Evolutionary conservation across 768 basidiomycete genomes (phyloP), one percentile per base, ranked within the genome.

Genomic region (Trametopsis cervina): DNA sequence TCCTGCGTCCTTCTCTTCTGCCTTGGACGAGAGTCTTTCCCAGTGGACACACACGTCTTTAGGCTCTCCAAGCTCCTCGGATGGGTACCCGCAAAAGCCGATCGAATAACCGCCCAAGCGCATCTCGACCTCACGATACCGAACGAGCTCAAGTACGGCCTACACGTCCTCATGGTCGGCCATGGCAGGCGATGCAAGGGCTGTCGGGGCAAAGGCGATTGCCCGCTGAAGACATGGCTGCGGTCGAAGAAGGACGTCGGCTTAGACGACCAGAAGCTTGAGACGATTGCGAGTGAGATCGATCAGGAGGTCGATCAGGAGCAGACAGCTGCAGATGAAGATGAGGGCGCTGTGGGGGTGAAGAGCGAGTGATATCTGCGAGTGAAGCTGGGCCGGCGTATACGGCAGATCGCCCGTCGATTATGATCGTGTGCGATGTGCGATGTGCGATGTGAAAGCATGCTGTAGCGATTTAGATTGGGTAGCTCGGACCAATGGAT

Each of bases 11-110:
- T 81, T 11, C 66, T 80, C 20, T 80, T 82, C 59, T 79, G 77
- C 53, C 66, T 83, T 5, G 78, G 74, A 4, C 67, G 80, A n/a
- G 67, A 76, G 39, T 75, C 77, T 0, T 81, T 82, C 47, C 77
- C 81, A 0, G 81, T 83, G 42, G 80, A 83, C 51, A 83, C 81
- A 6, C 80, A 81, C 51, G 74, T 83, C 21, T 81, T 72, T 55
- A 67, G 80, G 12, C 58, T 81, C 47, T 72, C 70, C 60, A 75
- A 65, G 44, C 47, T 81, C 5, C 62, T 79, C 10, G 73, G 71
- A 0, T 77, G 77, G 76, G 70, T 77, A 0, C 76, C 77, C 5
- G 40, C 56, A 6, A 56, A 47, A 21, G 73, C 77, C 13, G 71
- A 78, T 56, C 61, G 76, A 1, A 69, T 81, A 2, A 66, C 67